Percentiles rank a stretch among this genome's conserved stretches.
These are phyloP conservation scores for Colletotrichum trifolii DNA, from an alignment of 2,329 filamentous ascomycete species.

Conservation along the genomic window DNA sequence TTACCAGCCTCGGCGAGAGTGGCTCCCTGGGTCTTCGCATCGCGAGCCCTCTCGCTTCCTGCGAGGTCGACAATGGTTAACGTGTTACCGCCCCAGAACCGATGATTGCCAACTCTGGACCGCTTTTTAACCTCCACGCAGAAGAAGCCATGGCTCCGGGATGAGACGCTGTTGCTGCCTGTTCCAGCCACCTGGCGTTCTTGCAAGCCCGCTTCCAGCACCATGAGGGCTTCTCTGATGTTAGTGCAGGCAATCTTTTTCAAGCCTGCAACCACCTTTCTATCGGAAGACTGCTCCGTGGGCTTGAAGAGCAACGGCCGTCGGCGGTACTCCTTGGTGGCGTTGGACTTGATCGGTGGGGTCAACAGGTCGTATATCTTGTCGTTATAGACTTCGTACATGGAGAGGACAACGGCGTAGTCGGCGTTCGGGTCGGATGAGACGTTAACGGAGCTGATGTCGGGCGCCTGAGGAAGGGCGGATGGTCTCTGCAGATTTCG, in stretches of 20 bases:
- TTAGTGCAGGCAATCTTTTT: conserved; percentile 88
- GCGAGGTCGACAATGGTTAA: conserved; percentile 93
- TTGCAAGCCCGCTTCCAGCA: conserved; percentile 88
- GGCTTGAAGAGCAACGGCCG: conserved; percentile 90
- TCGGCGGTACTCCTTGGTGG: conserved; percentile 78
- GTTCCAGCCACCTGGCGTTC: conserved; percentile 91
- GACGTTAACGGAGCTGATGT: conserved; percentile 77
- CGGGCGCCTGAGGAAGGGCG: conserved; percentile 78
- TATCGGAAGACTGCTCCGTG: conserved; percentile 86
- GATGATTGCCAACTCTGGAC: conserved; percentile 54
- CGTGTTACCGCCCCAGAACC: conserved; percentile 79
- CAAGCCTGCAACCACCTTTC: conserved; percentile 94
- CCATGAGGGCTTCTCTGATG: conserved; percentile 85
- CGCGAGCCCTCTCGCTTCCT: conserved; percentile 90
- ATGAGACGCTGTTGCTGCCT: conserved; percentile 91
- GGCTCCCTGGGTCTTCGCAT: conserved; percentile 92
- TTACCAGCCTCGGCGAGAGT: conserved; percentile 96
- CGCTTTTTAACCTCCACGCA: conserved; percentile 94
- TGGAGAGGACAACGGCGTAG: conserved; percentile 90
- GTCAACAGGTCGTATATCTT: conserved; percentile 94
- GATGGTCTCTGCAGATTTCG: conserved; percentile 76
- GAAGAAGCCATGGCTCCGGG: conserved; percentile 95
- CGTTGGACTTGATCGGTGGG: conserved; percentile 66
- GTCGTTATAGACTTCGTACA: conserved; percentile 99
- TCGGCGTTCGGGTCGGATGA: conserved; percentile 76